These are phyloP conservation scores for Fraxinus pennsylvanica DNA, from an alignment of 257 asterid species.

Conservation along the genomic window DNA sequence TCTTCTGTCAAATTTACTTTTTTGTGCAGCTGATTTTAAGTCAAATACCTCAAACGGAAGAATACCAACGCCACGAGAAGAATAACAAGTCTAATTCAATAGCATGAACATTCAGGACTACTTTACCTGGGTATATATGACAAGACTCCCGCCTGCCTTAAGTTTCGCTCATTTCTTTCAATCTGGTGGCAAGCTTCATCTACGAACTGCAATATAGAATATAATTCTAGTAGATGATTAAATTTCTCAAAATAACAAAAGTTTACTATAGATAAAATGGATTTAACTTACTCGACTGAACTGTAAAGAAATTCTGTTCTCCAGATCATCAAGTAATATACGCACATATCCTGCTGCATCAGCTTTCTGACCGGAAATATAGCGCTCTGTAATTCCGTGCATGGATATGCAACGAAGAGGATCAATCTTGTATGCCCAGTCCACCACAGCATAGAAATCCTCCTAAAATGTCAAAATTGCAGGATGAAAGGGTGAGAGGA, in stretches of 20 bases:
- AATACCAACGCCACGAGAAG: constrained; percentile 17
- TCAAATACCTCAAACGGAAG: constrained; percentile 4
- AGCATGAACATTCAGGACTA: constrained; percentile 12
- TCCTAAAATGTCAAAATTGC: constrained; percentile 52
- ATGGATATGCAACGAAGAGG: constrained; percentile 95
- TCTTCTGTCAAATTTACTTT: not conserved
- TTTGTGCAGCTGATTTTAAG: constrained; percentile 1
- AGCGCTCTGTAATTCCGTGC: constrained; percentile 94
- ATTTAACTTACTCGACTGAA: constrained; percentile 74
- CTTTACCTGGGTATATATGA: constrained; percentile 84
- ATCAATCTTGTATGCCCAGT: constrained; percentile 97
- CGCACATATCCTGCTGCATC: constrained; percentile 94
- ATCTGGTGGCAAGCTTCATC: constrained; percentile 98
- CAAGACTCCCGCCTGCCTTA: constrained; percentile 81
- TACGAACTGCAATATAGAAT: constrained; percentile 62
- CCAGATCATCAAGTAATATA: constrained; percentile 90
- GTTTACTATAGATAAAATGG: not conserved
- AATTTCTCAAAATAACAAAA: constrained; percentile 10
- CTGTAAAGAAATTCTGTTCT: constrained; percentile 69
- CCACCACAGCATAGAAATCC: constrained; percentile 92
- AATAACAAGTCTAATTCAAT: constrained; percentile 4
- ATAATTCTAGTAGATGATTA: constrained; percentile 28
- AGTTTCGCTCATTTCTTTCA: constrained; percentile 80
- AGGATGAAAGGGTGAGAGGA: not conserved
- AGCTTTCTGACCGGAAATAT: constrained; percentile 88